Evolutionary conservation across 768 basidiomycete genomes (phyloP).

Genomic region (Xerocomellus dryophilus): DNA sequence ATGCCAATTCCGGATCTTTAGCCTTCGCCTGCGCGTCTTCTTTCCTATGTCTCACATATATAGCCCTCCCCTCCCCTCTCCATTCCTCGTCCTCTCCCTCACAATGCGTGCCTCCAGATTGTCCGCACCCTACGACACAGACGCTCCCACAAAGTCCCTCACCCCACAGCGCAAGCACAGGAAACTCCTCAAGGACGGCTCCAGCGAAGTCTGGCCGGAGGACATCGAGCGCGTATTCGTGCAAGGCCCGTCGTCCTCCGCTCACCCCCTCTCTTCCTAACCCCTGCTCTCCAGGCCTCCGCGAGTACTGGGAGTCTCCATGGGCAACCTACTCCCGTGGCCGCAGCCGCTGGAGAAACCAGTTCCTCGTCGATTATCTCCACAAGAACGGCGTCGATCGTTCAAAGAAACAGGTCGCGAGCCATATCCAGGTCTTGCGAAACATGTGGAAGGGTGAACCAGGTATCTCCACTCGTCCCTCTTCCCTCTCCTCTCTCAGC

Average conservation of each 20-base stretch:
- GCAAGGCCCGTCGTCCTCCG: slow-evolving; percentile 44
- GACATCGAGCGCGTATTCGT: slow-evolving; percentile 74
- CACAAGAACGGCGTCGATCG: slow-evolving; percentile 65
- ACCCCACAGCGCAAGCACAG: slow-evolving; percentile 81
- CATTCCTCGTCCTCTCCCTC: slow-evolving; percentile 8
- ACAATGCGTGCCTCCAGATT: slow-evolving; percentile 27
- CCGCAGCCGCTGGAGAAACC: slow-evolving; percentile 78
- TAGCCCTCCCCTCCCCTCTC: slow-evolving; percentile 24
- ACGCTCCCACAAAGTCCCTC: slow-evolving; percentile 22
- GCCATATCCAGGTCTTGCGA: slow-evolving; percentile 78
- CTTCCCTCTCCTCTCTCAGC: slow-evolving; percentile 3
- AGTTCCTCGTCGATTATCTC: slow-evolving; percentile 81
- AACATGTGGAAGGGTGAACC: slow-evolving; percentile 88
- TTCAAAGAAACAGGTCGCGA: slow-evolving; percentile 87
- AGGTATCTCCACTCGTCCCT: slow-evolving; percentile 41
- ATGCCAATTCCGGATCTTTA: slow-evolving; percentile 49
- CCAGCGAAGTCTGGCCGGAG: slow-evolving; percentile 80
- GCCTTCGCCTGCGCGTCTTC: slow-evolving; percentile 24
- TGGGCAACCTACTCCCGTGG: slow-evolving; percentile 80
- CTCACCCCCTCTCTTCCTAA: background rate
- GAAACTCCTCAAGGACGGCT: slow-evolving; percentile 81
- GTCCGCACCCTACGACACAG: slow-evolving; percentile 20
- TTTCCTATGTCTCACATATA: slow-evolving; percentile 33
- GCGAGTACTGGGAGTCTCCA: slow-evolving; percentile 75
- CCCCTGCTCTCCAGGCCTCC: slow-evolving; percentile 49